phyloP scores from a whole-genome alignment of 495 filamentous ascomycete genomes.

The Penicillium salamii region DNA sequence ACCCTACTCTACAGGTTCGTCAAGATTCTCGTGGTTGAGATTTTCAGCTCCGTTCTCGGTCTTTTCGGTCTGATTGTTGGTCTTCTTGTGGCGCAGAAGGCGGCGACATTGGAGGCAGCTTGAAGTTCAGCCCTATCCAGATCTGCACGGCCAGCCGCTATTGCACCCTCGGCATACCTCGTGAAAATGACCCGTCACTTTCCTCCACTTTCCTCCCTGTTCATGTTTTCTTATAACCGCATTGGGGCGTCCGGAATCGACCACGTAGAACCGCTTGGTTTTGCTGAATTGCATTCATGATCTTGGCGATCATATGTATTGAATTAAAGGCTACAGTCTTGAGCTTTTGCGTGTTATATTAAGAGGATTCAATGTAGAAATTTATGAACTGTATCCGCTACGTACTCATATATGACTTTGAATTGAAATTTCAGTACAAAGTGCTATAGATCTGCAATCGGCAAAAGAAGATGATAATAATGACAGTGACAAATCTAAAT shows the following conservation, averaged over 20 bases:
- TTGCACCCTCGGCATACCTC: neutral
- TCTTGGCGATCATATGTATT: conserved; percentile 25
- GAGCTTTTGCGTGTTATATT: conserved; percentile 3
- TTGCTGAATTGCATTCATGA: conserved; percentile 28
- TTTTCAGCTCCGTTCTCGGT: conserved; percentile 97
- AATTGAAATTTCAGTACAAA: no score
- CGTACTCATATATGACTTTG: no score
- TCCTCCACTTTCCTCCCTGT: conserved; percentile 22
- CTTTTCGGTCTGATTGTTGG: conserved; percentile 98
- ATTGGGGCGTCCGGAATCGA: conserved; percentile 44
- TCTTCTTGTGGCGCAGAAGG: conserved; percentile 79
- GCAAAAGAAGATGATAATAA: no score
- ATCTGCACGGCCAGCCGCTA: conserved; percentile 12
- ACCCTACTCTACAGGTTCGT: conserved; percentile 69
- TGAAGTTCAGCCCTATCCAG: conserved; percentile 13
- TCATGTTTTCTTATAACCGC: conserved; percentile 37
- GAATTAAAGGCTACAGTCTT: neutral
- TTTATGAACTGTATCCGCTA: no score
- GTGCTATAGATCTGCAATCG: no score
- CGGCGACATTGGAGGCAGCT: conserved; percentile 63
- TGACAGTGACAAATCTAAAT: no score
- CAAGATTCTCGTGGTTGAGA: conserved; percentile 98
- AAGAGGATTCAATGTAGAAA: neutral
- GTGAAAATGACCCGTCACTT: neutral
- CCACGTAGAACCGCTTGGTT: conserved; percentile 30